phyloP scores from a whole-genome alignment of 2,329 filamentous ascomycete species.

The Penicillium sp. region DNA sequence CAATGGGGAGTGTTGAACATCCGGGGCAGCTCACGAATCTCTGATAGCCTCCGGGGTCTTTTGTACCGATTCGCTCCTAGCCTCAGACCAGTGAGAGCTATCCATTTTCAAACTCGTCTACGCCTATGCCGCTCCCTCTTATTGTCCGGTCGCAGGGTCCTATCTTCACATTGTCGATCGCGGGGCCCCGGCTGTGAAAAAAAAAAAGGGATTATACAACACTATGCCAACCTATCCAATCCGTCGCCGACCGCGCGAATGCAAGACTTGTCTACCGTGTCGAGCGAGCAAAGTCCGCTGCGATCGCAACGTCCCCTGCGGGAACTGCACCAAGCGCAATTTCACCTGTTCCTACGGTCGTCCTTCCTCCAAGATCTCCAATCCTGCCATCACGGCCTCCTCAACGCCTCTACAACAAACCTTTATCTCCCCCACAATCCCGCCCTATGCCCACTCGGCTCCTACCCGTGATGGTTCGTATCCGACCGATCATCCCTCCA shows the following conservation, averaged over 20 bases:
- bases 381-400: slow-evolving; percentile 13
- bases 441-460: slow-evolving; percentile 10
- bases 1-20: background rate
- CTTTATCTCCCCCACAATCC: slow-evolving; percentile 16
- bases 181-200: slow-evolving; percentile 16
- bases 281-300: slow-evolving; percentile 54
- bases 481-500: slow-evolving; percentile 17
- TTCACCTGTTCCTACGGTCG: slow-evolving; percentile 41
- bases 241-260: slow-evolving; percentile 39
- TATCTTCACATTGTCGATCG: slow-evolving; percentile 12
- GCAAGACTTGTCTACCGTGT: slow-evolving; percentile 52
- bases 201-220: background rate
- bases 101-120: slow-evolving; percentile 6
- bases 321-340: slow-evolving; percentile 45
- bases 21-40: slow-evolving; percentile 15
- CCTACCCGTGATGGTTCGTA: slow-evolving; percentile 22
- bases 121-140: slow-evolving; percentile 19
- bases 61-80: slow-evolving; percentile 1
- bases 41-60: slow-evolving; percentile 6
- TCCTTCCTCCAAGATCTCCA: slow-evolving; percentile 21
- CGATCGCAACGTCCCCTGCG: slow-evolving; percentile 43
- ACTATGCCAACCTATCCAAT: slow-evolving; percentile 38
- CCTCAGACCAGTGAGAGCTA: slow-evolving; percentile 8
- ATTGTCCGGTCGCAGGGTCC: slow-evolving; percentile 12
- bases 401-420: slow-evolving; percentile 18